Percentiles rank a stretch among this genome's conserved stretches.
Evolutionary conservation across 2,329 filamentous ascomycete species (phyloP).

Genomic region (Trichoderma sp.): DNA sequence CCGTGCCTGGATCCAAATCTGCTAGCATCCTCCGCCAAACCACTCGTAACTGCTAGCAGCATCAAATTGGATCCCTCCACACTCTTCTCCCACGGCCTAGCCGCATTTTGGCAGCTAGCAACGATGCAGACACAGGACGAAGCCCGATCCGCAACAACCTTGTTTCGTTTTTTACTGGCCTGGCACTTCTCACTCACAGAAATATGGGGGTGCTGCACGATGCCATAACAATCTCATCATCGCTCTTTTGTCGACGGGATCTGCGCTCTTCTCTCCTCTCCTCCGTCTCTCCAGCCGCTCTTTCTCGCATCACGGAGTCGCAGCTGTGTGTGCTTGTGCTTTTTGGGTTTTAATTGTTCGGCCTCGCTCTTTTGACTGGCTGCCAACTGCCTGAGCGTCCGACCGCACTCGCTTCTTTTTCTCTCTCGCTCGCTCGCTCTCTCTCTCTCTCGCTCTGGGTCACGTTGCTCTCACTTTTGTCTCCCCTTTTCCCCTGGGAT

Average conservation of each 20-base stretch:
- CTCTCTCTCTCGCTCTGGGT: not conserved
- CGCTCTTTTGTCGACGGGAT: not conserved
- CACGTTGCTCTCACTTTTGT: slow-evolving; percentile 6
- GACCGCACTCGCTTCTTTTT: not conserved
- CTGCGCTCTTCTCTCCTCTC: not conserved
- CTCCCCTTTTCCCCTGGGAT: not conserved
- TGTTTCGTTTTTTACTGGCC: not conserved
- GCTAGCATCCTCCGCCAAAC: not conserved
- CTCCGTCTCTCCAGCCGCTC: not conserved
- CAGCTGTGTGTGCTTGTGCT: not conserved
- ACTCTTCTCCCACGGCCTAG: not conserved
- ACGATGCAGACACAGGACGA: not conserved
- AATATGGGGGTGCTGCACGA: not conserved
- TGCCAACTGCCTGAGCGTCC: not conserved
- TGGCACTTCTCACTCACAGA: too few species aligned
- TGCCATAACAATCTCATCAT: slow-evolving; percentile 12
- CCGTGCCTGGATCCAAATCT: not conserved
- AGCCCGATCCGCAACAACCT: slow-evolving; percentile 1
- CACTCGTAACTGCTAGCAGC: not conserved
- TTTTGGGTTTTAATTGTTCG: not conserved
- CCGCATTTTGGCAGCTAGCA: slow-evolving; percentile 12
- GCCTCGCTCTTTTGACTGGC: not conserved
- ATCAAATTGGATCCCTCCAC: not conserved
- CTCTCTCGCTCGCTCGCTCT: not conserved
- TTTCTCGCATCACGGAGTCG: slow-evolving; percentile 9